Base-by-base conservation (phyloP, 2,329 filamentous ascomycete species). In the Didymosphaeria variabile region DNA sequence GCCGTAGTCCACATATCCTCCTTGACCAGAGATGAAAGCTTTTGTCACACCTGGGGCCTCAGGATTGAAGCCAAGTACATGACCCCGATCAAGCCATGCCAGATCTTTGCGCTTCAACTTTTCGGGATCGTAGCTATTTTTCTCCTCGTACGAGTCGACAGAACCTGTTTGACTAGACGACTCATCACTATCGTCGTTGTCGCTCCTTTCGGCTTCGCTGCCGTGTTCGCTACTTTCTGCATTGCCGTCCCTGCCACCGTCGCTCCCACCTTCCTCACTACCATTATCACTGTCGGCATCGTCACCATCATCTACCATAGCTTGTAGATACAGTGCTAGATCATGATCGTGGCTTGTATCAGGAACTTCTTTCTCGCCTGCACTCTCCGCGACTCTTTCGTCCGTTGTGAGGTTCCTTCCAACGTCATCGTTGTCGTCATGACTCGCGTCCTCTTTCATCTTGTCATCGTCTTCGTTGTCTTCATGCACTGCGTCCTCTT, bases 21-120 rank as follows among this genome's bases (percentile, higher is more conserved):
- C 58, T 50, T n/a, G n/a, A 1, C 66, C 65, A 21, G 65, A 64
- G 15, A 70, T 61, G 52, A 62, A 72, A 5, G 60, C 60, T 36
- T 65, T 68, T 9, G 49, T 57, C 6, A 59, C 34, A 4, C 38
- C 58, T 2, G 57, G 45, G 9, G 61, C 55, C 8, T 58, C 31
- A 1, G 53, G n/a, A 38, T 72, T 68, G 31, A 66, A 61, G 23
- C 61, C 67, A 13, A 73, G 53, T 7, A 55, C 55, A 23, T 64
- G 60, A 38, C 57, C 56, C 10, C 46, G 57, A 19, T 64, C 54
- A 5, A 65, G 42, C 69, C 68, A 72, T 29, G 29, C 13, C 1
- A 68, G 38, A 23, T 65, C 64, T n/a, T 66, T 55, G 1, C 10
- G n/a, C 2, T 9, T 49, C 9, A 69, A 4, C 1, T 63, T 38